Percentiles rank a stretch among this genome's conserved stretches.
Conservation (phyloP, 2,329 filamentous ascomycete genomes). For the Blastomyces emzantsi region DNA sequence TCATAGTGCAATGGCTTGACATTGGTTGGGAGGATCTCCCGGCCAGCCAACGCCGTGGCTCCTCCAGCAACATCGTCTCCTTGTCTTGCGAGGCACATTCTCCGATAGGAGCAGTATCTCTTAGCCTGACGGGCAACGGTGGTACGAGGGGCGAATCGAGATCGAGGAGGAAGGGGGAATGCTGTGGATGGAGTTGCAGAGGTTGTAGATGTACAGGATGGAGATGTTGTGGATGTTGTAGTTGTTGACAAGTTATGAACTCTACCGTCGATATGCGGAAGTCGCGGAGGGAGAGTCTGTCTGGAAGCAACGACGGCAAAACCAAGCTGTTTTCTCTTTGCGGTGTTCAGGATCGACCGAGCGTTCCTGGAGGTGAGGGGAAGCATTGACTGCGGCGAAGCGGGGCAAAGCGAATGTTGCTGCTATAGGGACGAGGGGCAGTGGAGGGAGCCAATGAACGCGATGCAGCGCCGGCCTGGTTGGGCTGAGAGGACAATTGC, state of each 20-base stretch:
- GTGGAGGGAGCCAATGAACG: not conserved
- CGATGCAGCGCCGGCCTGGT: not conserved
- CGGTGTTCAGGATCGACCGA: constrained; percentile 5
- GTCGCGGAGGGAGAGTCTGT: constrained; percentile 11
- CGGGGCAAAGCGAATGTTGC: constrained; percentile 7
- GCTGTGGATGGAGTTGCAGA: not conserved
- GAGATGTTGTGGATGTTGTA: constrained; percentile 14
- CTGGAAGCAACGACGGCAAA: not conserved
- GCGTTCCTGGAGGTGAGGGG: constrained; percentile 15
- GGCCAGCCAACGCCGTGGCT: constrained; percentile 52
- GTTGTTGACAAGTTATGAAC: constrained; percentile 10
- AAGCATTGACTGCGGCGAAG: constrained; percentile 12
- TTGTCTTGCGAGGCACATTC: constrained; percentile 60
- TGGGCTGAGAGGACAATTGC: not conserved
- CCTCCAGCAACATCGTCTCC: constrained; percentile 39
- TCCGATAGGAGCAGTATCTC: constrained; percentile 65
- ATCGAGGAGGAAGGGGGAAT: not conserved
- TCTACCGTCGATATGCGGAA: not conserved
- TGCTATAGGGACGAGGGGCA: constrained; percentile 5
- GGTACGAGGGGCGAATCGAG: constrained; percentile 4
- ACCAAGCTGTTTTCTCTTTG: not conserved
- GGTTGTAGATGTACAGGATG: not conserved
- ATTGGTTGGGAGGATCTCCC: constrained; percentile 83
- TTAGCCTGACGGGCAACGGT: constrained; percentile 28
- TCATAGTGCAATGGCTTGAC: constrained; percentile 90